Percentiles rank a stretch among this genome's conserved stretches.
Conservation (phyloP, 2,329 filamentous ascomycete species). For the Fusarium udum region DNA sequence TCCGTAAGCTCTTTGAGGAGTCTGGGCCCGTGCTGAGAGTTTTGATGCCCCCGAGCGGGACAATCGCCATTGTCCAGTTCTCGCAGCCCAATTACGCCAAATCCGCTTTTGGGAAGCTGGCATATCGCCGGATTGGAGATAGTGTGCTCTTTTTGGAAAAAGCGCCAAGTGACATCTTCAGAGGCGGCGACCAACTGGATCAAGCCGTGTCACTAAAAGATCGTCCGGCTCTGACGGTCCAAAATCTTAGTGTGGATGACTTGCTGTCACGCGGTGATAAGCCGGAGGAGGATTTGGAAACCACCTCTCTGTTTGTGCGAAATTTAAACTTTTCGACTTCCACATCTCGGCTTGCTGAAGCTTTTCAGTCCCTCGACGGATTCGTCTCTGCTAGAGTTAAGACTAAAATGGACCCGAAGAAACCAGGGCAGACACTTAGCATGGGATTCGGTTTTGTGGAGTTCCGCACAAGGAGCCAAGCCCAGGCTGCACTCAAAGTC, state of each 20-base stretch:
- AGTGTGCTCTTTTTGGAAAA: slow-evolving; percentile 94
- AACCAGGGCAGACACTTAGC: slow-evolving; percentile 84
- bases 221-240: slow-evolving; percentile 53
- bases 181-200: slow-evolving; percentile 42
- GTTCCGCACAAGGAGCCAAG: slow-evolving; percentile 80
- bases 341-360: slow-evolving; percentile 76
- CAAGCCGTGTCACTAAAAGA: slow-evolving; percentile 47
- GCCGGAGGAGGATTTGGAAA: slow-evolving; percentile 65
- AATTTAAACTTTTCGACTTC: slow-evolving; percentile 95
- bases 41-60: slow-evolving; percentile 91
- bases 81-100: slow-evolving; percentile 80
- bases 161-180: slow-evolving; percentile 84
- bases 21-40: slow-evolving; percentile 84
- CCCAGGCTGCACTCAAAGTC: slow-evolving; percentile 79
- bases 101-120: slow-evolving; percentile 82
- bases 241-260: slow-evolving; percentile 75
- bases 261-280: slow-evolving; percentile 68
- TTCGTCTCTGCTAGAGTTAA: slow-evolving; percentile 92
- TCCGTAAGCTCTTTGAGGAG: slow-evolving; percentile 84
- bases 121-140: slow-evolving; percentile 91
- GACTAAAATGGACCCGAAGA: slow-evolving; percentile 93
- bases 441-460: slow-evolving; percentile 98
- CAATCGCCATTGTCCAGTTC: slow-evolving; percentile 94
- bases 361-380: slow-evolving; percentile 83
- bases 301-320: slow-evolving; percentile 88